Base-by-base conservation (phyloP, 345 rosid species). In the Alliaria petiolata region DNA sequence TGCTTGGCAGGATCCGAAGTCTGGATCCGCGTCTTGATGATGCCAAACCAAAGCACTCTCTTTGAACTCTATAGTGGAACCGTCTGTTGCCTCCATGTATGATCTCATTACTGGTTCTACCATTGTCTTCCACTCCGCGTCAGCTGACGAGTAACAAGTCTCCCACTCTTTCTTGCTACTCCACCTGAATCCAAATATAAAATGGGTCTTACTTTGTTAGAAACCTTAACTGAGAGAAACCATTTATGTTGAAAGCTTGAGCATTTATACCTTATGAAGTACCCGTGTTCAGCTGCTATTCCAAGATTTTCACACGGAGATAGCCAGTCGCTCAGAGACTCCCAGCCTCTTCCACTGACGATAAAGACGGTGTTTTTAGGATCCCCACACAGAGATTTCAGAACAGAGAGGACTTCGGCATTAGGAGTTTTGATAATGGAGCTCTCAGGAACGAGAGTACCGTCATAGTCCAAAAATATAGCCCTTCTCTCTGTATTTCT, bases 21-120 rank as follows among this genome's bases (percentile, higher is more conserved):
- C 96, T 15, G 98, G 96, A 78, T 92, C 98, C 0, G 98, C 98
- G 54, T 92, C 98, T 81, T 85, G 92, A 80, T 89, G 90, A 72
- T 92, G 98, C 98, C 98, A 92, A 26, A 89, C 98, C 69, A 89
- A 61, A 69, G 87, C 98, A 66, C 93, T 89, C 66, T 89, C 96
- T 78, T 92, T 92, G 12, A 45, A 36, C 82, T 92, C 98, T 67
- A 92, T 86, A 55, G 17, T 82, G 69, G 97, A 89, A 66, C 97
- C 97, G 81, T 92, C 93, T 0, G 98, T 92, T 57, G 98, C 79
- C 63, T 92, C 98, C 53, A 81, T 87, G 71, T 92, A 92, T 14
- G 49, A 76, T 70, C 79, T 83, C 98, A 92, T 92, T 20, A 92
- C 73, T n/a, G 98, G 98, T 69, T 87, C 92, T 50, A 83, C 98